phyloP scores from a whole-genome alignment of 192 early-diverging fungal genomes.

The Coemansia sp. region DNA sequence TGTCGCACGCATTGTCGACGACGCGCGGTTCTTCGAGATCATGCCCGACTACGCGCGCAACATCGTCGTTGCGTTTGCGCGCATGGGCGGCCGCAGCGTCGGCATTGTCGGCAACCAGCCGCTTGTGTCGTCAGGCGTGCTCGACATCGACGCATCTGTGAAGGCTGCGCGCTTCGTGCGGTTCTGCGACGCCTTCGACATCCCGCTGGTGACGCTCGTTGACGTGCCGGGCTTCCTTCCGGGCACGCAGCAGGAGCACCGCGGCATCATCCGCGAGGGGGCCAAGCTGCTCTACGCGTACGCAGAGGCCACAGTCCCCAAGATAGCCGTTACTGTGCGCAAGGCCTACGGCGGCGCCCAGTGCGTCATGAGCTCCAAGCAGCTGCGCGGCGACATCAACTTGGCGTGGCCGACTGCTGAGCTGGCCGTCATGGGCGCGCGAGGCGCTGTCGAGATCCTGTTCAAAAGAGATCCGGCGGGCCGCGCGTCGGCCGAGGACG shows the following conservation, averaged over 20 bases:
- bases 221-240: constrained; percentile 98
- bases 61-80: constrained; percentile 88
- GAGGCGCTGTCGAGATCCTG: constrained; percentile 97
- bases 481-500: constrained; percentile 72
- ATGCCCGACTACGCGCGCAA: constrained; percentile 90
- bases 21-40: constrained; percentile 88
- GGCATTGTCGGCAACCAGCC: constrained; percentile 95
- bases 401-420: constrained; percentile 96
- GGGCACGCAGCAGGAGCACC: constrained; percentile 92
- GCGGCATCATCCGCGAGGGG: constrained; percentile 94
- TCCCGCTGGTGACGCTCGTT: constrained; percentile 91
- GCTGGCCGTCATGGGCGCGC: constrained; percentile 98
- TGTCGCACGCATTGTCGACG: constrained; percentile 79
- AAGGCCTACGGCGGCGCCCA: constrained; percentile 99
- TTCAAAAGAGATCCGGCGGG: constrained; percentile 66
- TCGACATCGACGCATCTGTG: constrained; percentile 93
- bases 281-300: constrained; percentile 97
- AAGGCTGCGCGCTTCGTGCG: constrained; percentile 96
- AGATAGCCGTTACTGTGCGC: constrained; percentile 91
- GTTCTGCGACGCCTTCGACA: constrained; percentile 96
- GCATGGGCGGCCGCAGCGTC: constrained; percentile 83
- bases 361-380: constrained; percentile 97
- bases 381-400: constrained; percentile 90
- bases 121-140: constrained; percentile 89
- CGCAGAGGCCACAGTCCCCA: constrained; percentile 95